Evolutionary conservation across 805 yeast genomes (phyloP).

Genomic region (Candida manassasensis): DNA sequence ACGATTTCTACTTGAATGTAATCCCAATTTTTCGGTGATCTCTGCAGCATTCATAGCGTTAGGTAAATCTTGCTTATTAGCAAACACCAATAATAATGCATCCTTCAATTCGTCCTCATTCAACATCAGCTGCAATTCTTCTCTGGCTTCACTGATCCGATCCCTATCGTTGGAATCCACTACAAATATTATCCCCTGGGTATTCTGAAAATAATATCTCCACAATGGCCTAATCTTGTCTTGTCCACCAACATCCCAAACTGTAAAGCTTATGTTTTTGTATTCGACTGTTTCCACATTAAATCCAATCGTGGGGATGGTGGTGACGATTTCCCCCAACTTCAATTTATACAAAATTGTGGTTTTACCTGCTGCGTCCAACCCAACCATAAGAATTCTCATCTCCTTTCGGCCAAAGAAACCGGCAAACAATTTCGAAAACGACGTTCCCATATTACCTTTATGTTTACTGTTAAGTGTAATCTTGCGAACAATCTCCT

Average conservation of each 20-base stretch:
- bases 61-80: conserved; percentile 42
- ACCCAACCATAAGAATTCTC: conserved; percentile 42
- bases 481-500: background rate
- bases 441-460: conserved; percentile 30
- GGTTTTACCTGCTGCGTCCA: conserved; percentile 42
- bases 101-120: conserved; percentile 41
- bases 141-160: conserved; percentile 40
- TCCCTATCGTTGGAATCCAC: conserved; percentile 42
- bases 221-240: conserved; percentile 41
- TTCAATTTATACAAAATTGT: conserved; percentile 40
- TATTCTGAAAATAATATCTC: conserved; percentile 42
- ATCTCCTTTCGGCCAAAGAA: conserved; percentile 40
- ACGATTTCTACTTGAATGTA: conserved; percentile 39
- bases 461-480: background rate
- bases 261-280: conserved; percentile 40
- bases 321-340: conserved; percentile 40
- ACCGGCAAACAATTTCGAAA: conserved; percentile 37
- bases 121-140: conserved; percentile 41
- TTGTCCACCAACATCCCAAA: conserved; percentile 44
- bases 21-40: conserved; percentile 40
- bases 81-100: conserved; percentile 37
- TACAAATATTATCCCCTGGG: conserved; percentile 40
- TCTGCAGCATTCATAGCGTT: conserved; percentile 43
- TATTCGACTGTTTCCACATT: conserved; percentile 41
- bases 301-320: conserved; percentile 41